Evolutionary conservation across 805 yeast genomes (phyloP).

Genomic region (Kuraishia cidri): DNA sequence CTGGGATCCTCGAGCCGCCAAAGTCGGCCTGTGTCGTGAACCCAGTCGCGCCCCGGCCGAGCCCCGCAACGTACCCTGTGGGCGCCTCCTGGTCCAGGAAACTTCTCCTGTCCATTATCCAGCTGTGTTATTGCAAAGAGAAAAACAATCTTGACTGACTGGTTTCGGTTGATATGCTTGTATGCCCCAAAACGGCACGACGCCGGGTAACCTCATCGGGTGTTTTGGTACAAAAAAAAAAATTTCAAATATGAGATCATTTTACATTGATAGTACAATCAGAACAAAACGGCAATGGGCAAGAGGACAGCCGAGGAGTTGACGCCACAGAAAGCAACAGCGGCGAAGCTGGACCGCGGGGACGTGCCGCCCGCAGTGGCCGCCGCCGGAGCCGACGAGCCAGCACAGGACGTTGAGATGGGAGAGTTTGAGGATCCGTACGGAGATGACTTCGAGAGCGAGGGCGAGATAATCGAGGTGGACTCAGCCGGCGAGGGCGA

Average conservation of each 20-base stretch:
- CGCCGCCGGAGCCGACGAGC: neutral
- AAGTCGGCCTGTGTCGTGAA: constrained; percentile 80
- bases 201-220: neutral
- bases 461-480: constrained; percentile 78
- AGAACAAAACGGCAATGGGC: constrained; percentile 13
- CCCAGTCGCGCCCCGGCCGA: constrained; percentile 94
- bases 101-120: constrained; percentile 39
- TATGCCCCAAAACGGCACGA: neutral
- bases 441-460: constrained; percentile 90
- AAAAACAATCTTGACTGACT: too few relatives aligned
- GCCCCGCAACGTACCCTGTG: constrained; percentile 81
- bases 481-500: constrained; percentile 52
- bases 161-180: too few relatives aligned
- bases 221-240: neutral
- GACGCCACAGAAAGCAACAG: constrained; percentile 2
- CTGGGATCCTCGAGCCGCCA: constrained; percentile 33
- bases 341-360: constrained; percentile 6
- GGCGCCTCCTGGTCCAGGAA: constrained; percentile 87
- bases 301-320: constrained; percentile 22
- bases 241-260: neutral
- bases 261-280: neutral
- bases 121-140: too few relatives aligned
- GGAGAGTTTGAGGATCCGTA: constrained; percentile 85
- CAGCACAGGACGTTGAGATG: constrained; percentile 40
- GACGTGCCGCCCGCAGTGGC: constrained; percentile 7